phyloP scores from a whole-genome alignment of 2,329 filamentous ascomycete species.

The Ascomycota sp. region DNA sequence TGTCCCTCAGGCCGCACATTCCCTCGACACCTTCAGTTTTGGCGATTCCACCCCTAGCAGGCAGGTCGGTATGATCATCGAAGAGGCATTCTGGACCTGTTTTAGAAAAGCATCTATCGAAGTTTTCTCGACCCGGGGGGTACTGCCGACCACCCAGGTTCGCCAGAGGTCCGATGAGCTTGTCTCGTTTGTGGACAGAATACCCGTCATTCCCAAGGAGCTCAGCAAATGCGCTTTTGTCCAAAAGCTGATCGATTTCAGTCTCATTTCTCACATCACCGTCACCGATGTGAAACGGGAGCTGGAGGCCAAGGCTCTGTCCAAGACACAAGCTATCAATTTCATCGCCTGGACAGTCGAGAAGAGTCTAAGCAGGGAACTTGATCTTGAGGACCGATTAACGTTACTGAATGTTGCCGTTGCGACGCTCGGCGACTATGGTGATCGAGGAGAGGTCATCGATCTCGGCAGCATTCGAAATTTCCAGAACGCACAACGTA shows the following conservation, averaged over 20 bases:
- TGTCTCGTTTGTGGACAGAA: conserved; percentile 61
- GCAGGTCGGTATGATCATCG: conserved; percentile 67
- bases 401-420: conserved; percentile 62
- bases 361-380: conserved; percentile 49
- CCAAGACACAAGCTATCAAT: conserved; percentile 54
- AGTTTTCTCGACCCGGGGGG: conserved; percentile 69
- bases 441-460: conserved; percentile 48
- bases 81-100: conserved; percentile 91
- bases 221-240: conserved; percentile 60
- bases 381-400: conserved; percentile 47
- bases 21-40: conserved; percentile 73
- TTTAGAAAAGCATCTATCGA: conserved; percentile 69
- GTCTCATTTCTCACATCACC: conserved; percentile 71
- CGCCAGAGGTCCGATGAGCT: conserved; percentile 51
- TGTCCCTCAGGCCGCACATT: conserved; percentile 62
- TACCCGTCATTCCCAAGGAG: conserved; percentile 65
- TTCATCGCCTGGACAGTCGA: conserved; percentile 71
- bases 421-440: conserved; percentile 43
- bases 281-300: conserved; percentile 71
- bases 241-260: conserved; percentile 61
- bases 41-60: conserved; percentile 75
- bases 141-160: conserved; percentile 67
- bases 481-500: conserved; percentile 57
- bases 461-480: conserved; percentile 54
- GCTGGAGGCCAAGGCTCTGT: conserved; percentile 63